Base-by-base conservation (phyloP, 768 basidiomycete species). In the Amanita subjunquillea region DNA sequence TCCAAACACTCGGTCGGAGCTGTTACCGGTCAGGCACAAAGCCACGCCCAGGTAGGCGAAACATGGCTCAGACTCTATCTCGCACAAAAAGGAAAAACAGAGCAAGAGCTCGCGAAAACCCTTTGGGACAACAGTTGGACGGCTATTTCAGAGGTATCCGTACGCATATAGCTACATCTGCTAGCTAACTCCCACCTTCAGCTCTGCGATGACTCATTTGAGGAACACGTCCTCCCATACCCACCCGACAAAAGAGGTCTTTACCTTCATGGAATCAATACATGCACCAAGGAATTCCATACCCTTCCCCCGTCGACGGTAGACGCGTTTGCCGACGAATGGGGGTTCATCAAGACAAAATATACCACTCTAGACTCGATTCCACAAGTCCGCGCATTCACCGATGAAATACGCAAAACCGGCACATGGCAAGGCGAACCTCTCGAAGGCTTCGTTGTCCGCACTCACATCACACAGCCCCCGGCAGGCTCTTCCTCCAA, bases 161-260 rank as follows among this genome's bases (percentile, higher is more conserved):
- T 54, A 4, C 10, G 8, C 30, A 30, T 6, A 27, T 40, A 30
- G 42, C 15, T 22, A 39, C 27, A 4, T 3, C 23, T 43, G 27
- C 15, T 23, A 22, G 42, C 29, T 7, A n/a, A 34, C 34, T 5
- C 53, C 38, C 2, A 0, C 41, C 39, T n/a, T 0, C 59, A 97
- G 94, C 83, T 99, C 5, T 99, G 96, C 64, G 96, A 99, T 61
- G 96, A 99, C 67, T 79, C 77, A 0, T 98, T 98, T 65, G 95
- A 99, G 60, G 95, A 98, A 63, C 96, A 99, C 60, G 95, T 98
- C 51, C 77, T 99, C 0, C 72, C 80, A 0, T 95, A 92, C 62
- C 70, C 90, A 0, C 74, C 80, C 3, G 84, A 95, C 17, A 80
- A 81, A 54, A 89, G 91, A 0, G 95, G 94, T 3, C 79, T 97